Conservation (phyloP, 495 filamentous ascomycete species). For the Stereocaulon alpinum region DNA sequence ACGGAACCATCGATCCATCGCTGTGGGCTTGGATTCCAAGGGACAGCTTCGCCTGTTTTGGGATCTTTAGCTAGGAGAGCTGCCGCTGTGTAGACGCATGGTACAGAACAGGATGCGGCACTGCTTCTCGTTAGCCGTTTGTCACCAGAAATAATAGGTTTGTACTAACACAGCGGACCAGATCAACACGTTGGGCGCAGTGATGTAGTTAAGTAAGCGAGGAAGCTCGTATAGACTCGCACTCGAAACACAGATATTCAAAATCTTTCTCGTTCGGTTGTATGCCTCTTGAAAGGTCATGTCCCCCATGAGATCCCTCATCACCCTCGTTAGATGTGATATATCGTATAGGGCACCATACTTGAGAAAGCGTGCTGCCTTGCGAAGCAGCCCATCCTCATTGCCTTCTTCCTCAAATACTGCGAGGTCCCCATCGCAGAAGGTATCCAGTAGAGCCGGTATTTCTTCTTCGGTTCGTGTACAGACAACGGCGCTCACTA, state of each 20-base stretch:
- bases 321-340: conserved; percentile 64
- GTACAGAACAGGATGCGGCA: conserved; percentile 87
- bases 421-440: conserved; percentile 69
- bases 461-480: conserved; percentile 79
- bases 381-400: conserved; percentile 57
- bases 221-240: conserved; percentile 81
- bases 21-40: conserved; percentile 76
- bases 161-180: conserved; percentile 80
- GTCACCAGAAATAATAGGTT: neutral
- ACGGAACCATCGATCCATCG: conserved; percentile 90
- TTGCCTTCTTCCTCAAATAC: conserved; percentile 71
- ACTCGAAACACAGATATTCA: conserved; percentile 88
- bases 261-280: conserved; percentile 76
- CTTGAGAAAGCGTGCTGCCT: conserved; percentile 66
- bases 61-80: conserved; percentile 78
- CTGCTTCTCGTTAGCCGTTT: conserved; percentile 30
- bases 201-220: conserved; percentile 81
- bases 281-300: conserved; percentile 95
- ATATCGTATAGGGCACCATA: conserved; percentile 78
- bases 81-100: conserved; percentile 69
- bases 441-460: conserved; percentile 56
- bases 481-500: conserved; percentile 80
- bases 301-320: conserved; percentile 69
- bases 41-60: conserved; percentile 60
- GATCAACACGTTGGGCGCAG: conserved; percentile 85